Percentiles rank a stretch among this genome's conserved stretches.
phyloP scores from a whole-genome alignment of 306 rosid species.

The Prunus padus region DNA sequence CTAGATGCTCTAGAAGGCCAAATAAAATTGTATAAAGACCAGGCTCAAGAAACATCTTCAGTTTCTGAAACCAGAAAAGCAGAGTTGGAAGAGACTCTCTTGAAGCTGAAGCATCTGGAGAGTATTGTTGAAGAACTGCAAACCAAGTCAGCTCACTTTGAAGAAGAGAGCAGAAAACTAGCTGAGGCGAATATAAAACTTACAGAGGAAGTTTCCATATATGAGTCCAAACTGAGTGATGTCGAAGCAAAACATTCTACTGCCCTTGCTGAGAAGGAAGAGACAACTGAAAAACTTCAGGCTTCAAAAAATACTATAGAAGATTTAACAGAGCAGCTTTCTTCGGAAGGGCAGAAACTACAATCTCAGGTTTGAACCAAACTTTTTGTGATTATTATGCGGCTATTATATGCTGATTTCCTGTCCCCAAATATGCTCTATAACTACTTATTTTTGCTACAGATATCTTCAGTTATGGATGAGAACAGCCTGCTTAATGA shows the following conservation, averaged over 20 bases:
- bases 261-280: constrained; percentile 56
- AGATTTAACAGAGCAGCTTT: constrained; percentile 53
- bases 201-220: constrained; percentile 46
- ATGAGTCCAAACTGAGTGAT: constrained; percentile 59
- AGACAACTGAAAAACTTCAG: constrained; percentile 47
- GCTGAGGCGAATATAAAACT: constrained; percentile 63
- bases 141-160: constrained; percentile 49
- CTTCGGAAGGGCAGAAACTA: constrained; percentile 61
- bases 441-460: constrained; percentile 17
- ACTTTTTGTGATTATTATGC: background rate
- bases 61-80: constrained; percentile 40
- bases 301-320: constrained; percentile 44
- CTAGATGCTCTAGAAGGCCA: constrained; percentile 50
- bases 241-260: constrained; percentile 48
- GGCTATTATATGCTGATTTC: constrained; percentile 7
- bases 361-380: constrained; percentile 69
- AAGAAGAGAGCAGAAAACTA: constrained; percentile 54
- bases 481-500: constrained; percentile 80
- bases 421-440: background rate
- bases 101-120: constrained; percentile 64
- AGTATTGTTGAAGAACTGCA: constrained; percentile 59
- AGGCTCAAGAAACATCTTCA: constrained; percentile 46
- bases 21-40: constrained; percentile 46
- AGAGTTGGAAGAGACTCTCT: constrained; percentile 61
- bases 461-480: constrained; percentile 71